Base-by-base conservation (phyloP, 352 stramenopile species). In the Phytophthora palmivora region DNA sequence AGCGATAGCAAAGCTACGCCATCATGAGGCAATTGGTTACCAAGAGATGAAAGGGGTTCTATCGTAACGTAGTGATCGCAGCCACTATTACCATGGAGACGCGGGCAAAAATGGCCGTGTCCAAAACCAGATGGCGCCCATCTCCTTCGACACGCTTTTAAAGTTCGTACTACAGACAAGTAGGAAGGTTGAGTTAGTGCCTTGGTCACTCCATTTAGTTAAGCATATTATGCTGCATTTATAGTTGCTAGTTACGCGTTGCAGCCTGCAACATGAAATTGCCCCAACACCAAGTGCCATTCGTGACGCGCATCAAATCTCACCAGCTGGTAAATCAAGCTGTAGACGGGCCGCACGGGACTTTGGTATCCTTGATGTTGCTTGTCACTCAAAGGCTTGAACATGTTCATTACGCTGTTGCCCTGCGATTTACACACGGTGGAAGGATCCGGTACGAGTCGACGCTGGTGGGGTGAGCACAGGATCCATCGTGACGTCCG, bases 71-170 rank as follows among this genome's bases (percentile, higher is more conserved):
- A n/a, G n/a, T n/a, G n/a, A n/a, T n/a, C n/a, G 44, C 36, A 63
- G 55, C 55, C 55, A 57, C 43, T 46, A 57, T 52, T 46, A 57
- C 10, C 37, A 32, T 22, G 44, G 39, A 15, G 22, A 51, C 15
- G 49, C 37, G 18, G 49, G 38, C 42, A 48, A 21, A 57, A 63
- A 55, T 52, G 44, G 18, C 58, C 61, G 61, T 70, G 61, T 70
- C 53, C 32, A 64, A 64, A 53, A 58, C 39, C 61, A 64, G 45
- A 26, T 64, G 53, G 16, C 9, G 43, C 41, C 46, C 61, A 70
- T 70, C 60, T n/a, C 37, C 52, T 47, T 61, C 52, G 53, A 57
- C 47, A 63, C 52, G 28, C 38, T 22, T n/a, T n/a, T n/a, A n/a
- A n/a, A n/a, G n/a, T n/a, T n/a, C n/a, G n/a, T n/a, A n/a, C n/a